These are phyloP conservation scores for Dactylonectria estremocensis DNA, from an alignment of 2,329 filamentous ascomycete species.

Conservation along the genomic window DNA sequence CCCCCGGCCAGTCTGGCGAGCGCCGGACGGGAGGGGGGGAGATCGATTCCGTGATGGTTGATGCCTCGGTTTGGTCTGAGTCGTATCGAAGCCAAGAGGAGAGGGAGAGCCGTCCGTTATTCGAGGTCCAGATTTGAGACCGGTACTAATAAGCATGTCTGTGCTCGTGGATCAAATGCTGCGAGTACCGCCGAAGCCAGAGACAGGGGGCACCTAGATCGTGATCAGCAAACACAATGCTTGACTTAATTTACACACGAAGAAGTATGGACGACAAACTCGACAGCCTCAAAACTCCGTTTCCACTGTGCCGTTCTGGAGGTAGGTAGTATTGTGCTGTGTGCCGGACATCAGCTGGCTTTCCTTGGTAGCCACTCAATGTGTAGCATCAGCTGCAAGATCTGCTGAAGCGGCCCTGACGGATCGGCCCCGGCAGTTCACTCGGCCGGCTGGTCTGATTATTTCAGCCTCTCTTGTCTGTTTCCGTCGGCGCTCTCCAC, in stretches of 20 bases:
- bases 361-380: no score
- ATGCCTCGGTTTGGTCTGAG: conserved; percentile 22
- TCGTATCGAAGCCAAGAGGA: conserved; percentile 9
- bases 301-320: no score
- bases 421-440: conserved; percentile 29
- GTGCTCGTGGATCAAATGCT: neutral
- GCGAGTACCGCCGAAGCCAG: conserved; percentile 6
- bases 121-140: conserved; percentile 19
- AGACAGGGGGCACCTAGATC: neutral
- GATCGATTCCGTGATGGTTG: neutral
- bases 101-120: conserved; percentile 19
- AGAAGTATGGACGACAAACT: neutral
- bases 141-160: conserved; percentile 20
- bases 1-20: conserved; percentile 10
- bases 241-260: neutral
- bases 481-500: conserved; percentile 21
- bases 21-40: neutral
- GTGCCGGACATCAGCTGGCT: no score
- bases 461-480: conserved; percentile 29
- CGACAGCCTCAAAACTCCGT: neutral
- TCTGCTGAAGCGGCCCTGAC: conserved; percentile 20
- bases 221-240: conserved; percentile 3
- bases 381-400: conserved; percentile 11
- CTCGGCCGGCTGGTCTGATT: conserved; percentile 25
- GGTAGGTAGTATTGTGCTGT: no score